Evolutionary conservation across 2,329 filamentous ascomycete species (phyloP).

Genomic region (Juglanconis sp.): DNA sequence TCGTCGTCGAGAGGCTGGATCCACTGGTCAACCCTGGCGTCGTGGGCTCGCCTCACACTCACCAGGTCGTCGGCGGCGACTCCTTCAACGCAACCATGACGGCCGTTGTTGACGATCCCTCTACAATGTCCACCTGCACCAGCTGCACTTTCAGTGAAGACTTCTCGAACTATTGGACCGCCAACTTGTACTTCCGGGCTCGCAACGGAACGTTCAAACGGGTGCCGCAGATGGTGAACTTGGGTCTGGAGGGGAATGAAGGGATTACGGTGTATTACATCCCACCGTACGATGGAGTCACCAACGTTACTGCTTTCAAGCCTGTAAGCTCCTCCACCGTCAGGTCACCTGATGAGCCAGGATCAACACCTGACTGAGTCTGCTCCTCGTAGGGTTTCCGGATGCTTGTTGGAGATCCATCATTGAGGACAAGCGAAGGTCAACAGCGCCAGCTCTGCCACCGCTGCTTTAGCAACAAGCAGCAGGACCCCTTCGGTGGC

Average conservation of each 20-base stretch:
- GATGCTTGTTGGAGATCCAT: slow-evolving; percentile 38
- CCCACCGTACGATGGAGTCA: slow-evolving; percentile 2
- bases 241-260: slow-evolving; percentile 42
- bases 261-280: slow-evolving; percentile 39
- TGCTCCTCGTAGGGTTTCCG: slow-evolving; percentile 33
- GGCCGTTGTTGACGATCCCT: slow-evolving; percentile 13
- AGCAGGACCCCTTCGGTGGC: slow-evolving; percentile 24
- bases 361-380: no score
- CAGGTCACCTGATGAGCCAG: no score
- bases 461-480: slow-evolving; percentile 25
- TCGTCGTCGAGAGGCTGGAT: slow-evolving; percentile 42
- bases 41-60: slow-evolving; percentile 50
- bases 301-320: slow-evolving; percentile 35
- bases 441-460: slow-evolving; percentile 25
- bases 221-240: slow-evolving; percentile 10
- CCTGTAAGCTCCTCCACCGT: slow-evolving; percentile 52
- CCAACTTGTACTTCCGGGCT: slow-evolving; percentile 12
- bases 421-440: not conserved
- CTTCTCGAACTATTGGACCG: slow-evolving; percentile 16
- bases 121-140: slow-evolving; percentile 29
- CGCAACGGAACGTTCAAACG: slow-evolving; percentile 14
- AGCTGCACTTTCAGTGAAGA: slow-evolving; percentile 12
- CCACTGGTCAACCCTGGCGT: slow-evolving; percentile 34
- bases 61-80: slow-evolving; percentile 51
- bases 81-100: slow-evolving; percentile 39